phyloP scores from a whole-genome alignment of 768 basidiomycete species.

The Suillus hirtellus region DNA sequence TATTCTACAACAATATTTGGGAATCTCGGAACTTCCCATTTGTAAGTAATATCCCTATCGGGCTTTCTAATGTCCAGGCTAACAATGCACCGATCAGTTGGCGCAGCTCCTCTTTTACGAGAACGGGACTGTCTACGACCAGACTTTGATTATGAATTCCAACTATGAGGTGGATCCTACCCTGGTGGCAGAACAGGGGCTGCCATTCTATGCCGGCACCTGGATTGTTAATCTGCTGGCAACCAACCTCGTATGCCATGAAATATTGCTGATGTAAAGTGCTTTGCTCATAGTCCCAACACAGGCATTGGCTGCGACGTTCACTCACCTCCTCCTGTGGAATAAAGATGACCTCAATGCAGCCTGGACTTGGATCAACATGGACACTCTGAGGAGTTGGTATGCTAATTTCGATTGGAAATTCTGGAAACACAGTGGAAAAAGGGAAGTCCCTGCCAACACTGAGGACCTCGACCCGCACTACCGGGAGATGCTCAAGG shows the following conservation, averaged over 20 bases:
- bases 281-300: conserved; percentile 37
- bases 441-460: conserved; percentile 32
- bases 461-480: conserved; percentile 52
- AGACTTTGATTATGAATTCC: conserved; percentile 51
- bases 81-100: not conserved
- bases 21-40: conserved; percentile 61
- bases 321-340: conserved; percentile 55
- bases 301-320: conserved; percentile 44
- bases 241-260: conserved; percentile 14
- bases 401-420: conserved; percentile 39
- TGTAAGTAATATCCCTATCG: conserved; percentile 23
- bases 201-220: conserved; percentile 32
- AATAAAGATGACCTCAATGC: conserved; percentile 49
- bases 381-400: conserved; percentile 30
- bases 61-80: conserved; percentile 14
- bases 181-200: conserved; percentile 44
- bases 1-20: conserved; percentile 56
- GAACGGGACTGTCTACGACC: conserved; percentile 54
- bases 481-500: conserved; percentile 51
- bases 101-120: conserved; percentile 48
- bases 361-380: conserved; percentile 49
- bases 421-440: conserved; percentile 33
- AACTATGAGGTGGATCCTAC: conserved; percentile 51
- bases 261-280: not conserved
- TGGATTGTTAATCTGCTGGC: conserved; percentile 24